These are phyloP conservation scores for Claviceps sp. DNA, from an alignment of 2,329 filamentous ascomycete genomes.

Conservation along the genomic window DNA sequence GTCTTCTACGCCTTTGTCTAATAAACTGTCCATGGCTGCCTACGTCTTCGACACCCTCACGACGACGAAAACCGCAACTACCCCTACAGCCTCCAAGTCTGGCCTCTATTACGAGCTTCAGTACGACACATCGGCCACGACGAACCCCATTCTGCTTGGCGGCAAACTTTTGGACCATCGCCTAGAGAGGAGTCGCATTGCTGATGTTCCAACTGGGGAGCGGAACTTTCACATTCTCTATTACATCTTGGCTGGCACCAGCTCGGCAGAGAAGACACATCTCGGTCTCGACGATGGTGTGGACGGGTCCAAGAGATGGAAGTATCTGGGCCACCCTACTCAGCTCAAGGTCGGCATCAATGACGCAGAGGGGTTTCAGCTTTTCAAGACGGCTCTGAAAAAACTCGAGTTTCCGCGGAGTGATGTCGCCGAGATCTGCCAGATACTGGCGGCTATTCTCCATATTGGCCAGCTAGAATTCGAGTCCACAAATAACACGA, in stretches of 20 bases:
- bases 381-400: slow-evolving; percentile 90
- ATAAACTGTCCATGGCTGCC: slow-evolving; percentile 81
- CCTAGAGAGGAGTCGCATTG: slow-evolving; percentile 80
- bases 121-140: slow-evolving; percentile 79
- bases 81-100: slow-evolving; percentile 87
- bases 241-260: slow-evolving; percentile 88
- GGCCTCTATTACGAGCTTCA: slow-evolving; percentile 93
- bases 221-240: slow-evolving; percentile 94
- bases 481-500: slow-evolving; percentile 65
- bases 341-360: slow-evolving; percentile 97
- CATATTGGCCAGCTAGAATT: slow-evolving; percentile 97
- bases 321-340: slow-evolving; percentile 89
- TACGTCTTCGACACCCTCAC: slow-evolving; percentile 95
- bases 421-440: slow-evolving; percentile 94
- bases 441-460: slow-evolving; percentile 85
- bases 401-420: slow-evolving; percentile 88
- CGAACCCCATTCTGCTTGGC: slow-evolving; percentile 78
- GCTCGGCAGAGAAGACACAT: slow-evolving; percentile 78
- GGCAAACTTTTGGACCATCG: slow-evolving; percentile 91
- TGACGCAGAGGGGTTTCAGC: slow-evolving; percentile 85
- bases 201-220: slow-evolving; percentile 86
- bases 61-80: slow-evolving; percentile 92
- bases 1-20: slow-evolving; percentile 83
- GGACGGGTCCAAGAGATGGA: slow-evolving; percentile 66
- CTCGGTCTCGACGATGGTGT: slow-evolving; percentile 44